These are phyloP conservation scores for Trypanosoma vivax DNA, from an alignment of 208 protist species.

Conservation along the genomic window DNA sequence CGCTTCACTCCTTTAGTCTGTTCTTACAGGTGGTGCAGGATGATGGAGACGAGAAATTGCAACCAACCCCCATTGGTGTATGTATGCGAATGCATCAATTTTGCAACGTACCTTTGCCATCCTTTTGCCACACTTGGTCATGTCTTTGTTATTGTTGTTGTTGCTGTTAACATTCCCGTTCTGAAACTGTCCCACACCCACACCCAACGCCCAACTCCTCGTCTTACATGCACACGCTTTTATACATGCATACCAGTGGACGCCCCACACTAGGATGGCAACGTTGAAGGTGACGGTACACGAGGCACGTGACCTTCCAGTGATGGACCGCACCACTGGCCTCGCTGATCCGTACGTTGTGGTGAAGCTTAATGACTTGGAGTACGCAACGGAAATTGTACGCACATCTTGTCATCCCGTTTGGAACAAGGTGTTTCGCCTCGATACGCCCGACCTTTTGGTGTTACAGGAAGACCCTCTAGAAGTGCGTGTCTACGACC, in stretches of 20 bases:
- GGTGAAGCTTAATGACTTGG: conserved; percentile 63
- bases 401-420: conserved; percentile 71
- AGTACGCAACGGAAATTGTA: conserved; percentile 74
- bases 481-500: conserved; percentile 92
- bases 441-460: conserved; percentile 80
- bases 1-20: not conserved
- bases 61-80: not conserved
- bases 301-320: conserved; percentile 85
- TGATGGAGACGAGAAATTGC: not conserved
- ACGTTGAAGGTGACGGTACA: conserved; percentile 87
- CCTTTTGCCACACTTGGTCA: not conserved
- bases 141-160: not conserved
- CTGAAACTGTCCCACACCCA: not conserved
- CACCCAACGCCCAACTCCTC: not conserved
- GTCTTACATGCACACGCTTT: not conserved
- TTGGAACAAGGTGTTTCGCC: conserved; percentile 76
- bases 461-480: conserved; percentile 92
- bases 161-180: not conserved
- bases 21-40: not conserved
- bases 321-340: conserved; percentile 86
- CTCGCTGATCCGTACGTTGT: conserved; percentile 88
- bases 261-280: conserved; percentile 40
- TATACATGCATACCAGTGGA: not conserved
- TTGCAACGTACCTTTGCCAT: not conserved
- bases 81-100: not conserved